These are phyloP conservation scores for Stylosanthes scabra DNA, from an alignment of 331 rosid species.

Conservation along the genomic window DNA sequence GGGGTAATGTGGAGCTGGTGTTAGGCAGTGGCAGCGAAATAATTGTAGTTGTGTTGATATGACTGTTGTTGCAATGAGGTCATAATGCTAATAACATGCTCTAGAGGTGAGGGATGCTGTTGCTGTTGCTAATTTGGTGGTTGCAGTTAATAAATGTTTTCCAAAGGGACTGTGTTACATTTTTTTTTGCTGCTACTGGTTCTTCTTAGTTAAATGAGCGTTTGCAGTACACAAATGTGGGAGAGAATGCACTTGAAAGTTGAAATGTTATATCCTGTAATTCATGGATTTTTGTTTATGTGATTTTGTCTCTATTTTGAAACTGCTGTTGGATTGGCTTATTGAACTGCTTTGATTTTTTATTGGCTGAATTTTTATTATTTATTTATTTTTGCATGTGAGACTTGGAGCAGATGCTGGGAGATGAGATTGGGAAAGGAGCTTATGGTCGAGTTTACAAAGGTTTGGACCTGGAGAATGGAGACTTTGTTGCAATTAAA, in stretches of 20 bases:
- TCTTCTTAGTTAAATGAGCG: not conserved
- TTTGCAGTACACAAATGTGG: not conserved
- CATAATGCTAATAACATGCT: not conserved
- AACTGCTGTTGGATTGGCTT: slow-evolving; percentile 16
- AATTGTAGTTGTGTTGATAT: slow-evolving; percentile 6
- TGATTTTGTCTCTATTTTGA: not conserved
- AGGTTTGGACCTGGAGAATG: slow-evolving; percentile 98
- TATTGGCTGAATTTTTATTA: slow-evolving; percentile 25
- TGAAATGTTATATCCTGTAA: not conserved
- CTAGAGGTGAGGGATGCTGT: not conserved
- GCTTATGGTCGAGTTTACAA: slow-evolving; percentile 98
- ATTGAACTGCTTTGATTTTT: slow-evolving; percentile 15
- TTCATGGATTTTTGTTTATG: not conserved
- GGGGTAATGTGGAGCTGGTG: slow-evolving; percentile 29
- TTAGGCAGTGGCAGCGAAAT: not conserved
- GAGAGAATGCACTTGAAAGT: slow-evolving; percentile 12
- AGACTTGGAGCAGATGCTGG: slow-evolving; percentile 80
- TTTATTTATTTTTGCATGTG: slow-evolving; percentile 27
- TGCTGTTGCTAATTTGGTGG: slow-evolving; percentile 17
- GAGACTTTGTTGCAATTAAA: slow-evolving; percentile 97
- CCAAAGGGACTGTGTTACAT: not conserved
- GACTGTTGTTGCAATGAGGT: not conserved
- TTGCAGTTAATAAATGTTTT: slow-evolving; percentile 8
- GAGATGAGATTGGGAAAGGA: slow-evolving; percentile 99
- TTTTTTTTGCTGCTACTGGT: not conserved